Evolutionary conservation across 257 asterid genomes (phyloP).

Genomic region (Przewalskia tangutica): DNA sequence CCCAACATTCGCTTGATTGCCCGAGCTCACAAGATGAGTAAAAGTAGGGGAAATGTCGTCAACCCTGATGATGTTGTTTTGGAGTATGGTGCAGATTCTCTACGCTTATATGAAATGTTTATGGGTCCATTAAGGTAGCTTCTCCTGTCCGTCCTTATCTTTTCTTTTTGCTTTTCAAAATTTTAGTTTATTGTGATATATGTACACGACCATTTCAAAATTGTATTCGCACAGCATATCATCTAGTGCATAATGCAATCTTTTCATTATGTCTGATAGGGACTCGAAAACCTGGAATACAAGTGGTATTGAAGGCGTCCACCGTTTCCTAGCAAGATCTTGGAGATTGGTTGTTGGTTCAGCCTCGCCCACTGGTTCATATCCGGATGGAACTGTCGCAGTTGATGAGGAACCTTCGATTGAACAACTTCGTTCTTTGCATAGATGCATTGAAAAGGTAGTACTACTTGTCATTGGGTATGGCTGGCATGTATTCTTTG

Average conservation of each 20-base stretch:
- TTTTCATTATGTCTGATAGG: constrained; percentile 28
- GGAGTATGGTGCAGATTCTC: constrained; percentile 94
- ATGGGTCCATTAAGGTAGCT: constrained; percentile 95
- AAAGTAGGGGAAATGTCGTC: constrained; percentile 92
- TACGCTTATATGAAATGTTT: constrained; percentile 96
- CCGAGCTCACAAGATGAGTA: constrained; percentile 95
- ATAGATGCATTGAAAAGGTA: constrained; percentile 84
- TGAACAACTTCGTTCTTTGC: constrained; percentile 75
- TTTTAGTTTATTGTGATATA: background rate
- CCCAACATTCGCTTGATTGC: constrained; percentile 59
- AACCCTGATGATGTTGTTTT: constrained; percentile 94
- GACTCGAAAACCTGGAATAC: constrained; percentile 98
- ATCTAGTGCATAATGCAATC: background rate
- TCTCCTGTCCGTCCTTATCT: constrained; percentile 4
- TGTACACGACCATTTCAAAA: background rate
- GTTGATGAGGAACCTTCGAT: constrained; percentile 57
- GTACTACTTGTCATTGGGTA: constrained; percentile 6
- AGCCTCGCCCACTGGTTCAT: constrained; percentile 61
- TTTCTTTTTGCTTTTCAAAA: constrained; percentile 2
- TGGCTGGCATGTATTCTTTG: background rate
- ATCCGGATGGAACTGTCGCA: constrained; percentile 49
- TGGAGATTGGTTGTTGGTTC: constrained; percentile 89
- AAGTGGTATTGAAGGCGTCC: constrained; percentile 96
- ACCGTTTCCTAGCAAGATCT: constrained; percentile 82
- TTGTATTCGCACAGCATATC: background rate